Conservation (phyloP, 2,329 filamentous ascomycete genomes). For the Penicillium sp. region DNA sequence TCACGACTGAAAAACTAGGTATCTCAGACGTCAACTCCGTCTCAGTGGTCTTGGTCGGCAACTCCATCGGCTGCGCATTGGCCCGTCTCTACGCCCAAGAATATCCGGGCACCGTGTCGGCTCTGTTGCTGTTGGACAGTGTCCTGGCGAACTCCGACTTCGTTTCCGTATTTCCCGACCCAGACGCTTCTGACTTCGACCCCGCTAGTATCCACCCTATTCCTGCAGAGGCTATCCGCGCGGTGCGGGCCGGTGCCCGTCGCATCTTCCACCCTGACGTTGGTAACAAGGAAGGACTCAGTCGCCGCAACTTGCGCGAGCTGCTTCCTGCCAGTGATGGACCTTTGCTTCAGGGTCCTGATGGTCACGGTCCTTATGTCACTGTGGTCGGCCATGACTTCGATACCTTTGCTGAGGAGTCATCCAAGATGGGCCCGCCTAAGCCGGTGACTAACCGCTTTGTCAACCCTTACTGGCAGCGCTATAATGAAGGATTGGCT, state of each 20-base stretch:
- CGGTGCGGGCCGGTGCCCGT: neutral
- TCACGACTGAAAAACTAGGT: slow-evolving; percentile 35
- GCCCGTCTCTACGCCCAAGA: slow-evolving; percentile 53
- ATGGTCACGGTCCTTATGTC: slow-evolving; percentile 40
- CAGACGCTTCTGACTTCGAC: slow-evolving; percentile 39
- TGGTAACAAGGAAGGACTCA: slow-evolving; percentile 52
- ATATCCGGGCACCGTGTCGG: slow-evolving; percentile 48
- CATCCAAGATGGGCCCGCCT: slow-evolving; percentile 33
- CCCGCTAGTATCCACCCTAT: slow-evolving; percentile 5
- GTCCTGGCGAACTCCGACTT: slow-evolving; percentile 60
- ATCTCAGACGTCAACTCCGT: slow-evolving; percentile 17
- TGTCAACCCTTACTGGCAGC: slow-evolving; percentile 55
- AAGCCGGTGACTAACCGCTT: slow-evolving; percentile 50
- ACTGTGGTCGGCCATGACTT: slow-evolving; percentile 57
- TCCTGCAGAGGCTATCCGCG: neutral
- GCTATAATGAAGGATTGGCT: slow-evolving; percentile 55
- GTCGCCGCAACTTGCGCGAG: slow-evolving; percentile 45
- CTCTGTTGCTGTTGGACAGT: slow-evolving; percentile 56
- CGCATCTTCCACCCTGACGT: slow-evolving; percentile 27
- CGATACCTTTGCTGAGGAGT: slow-evolving; percentile 53
- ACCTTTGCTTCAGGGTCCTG: slow-evolving; percentile 43
- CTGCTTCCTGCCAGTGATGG: slow-evolving; percentile 47
- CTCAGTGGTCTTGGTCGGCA: slow-evolving; percentile 50
- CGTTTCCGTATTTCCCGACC: slow-evolving; percentile 57
- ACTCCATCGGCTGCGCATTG: slow-evolving; percentile 56